Evolutionary conservation across 805 yeast species (phyloP), one percentile per base, ranked within the genome.

Genomic region (Kodamaea sagamina): DNA sequence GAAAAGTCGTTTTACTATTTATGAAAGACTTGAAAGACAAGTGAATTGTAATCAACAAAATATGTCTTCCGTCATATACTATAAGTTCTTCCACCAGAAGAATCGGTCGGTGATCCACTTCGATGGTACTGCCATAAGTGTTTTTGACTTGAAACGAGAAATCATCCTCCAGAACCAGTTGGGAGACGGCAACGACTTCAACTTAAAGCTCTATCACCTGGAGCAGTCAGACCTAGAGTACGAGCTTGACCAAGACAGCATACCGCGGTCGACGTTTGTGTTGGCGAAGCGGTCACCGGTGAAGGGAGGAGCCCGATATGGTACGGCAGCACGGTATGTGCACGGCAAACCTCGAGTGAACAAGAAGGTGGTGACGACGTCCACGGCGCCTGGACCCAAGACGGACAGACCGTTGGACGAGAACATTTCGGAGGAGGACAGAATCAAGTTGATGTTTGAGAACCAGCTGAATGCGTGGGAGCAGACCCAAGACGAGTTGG

Each of bases 111-210:
- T 95, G 32, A 79, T 93, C 19, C 76, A 83, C 36, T 93, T 93
- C 59, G 99, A 93, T 62, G 99, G 99, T 15, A 92, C 99, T 0
- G 97, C 98, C 21, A 81, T 93, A 32, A 88, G 96, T 1, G 96
- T 90, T 1, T 93, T 92, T 66, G 99, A 93, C 58, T 69, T 93
- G 47, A 93, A 93, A 65, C 82, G 92, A 48, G 98, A 93, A 53
- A 89, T 93, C 40, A 85, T 93, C 32, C 63, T 75, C 13, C 87
- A 82, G 29, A 92, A 90, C 63, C 86, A 81, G 53, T 71, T 93
- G 11, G 89, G 90, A 4, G 83, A 82, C 47, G 95, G 96, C 1
- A 78, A 83, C 2, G 96, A 88, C 58, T 89, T 90, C 55, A 93
- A 88, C 58, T 67, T 93, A 29, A 66, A 78, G 35, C 57, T 93